Percentiles rank a stretch among this genome's conserved stretches.
phyloP scores from a whole-genome alignment of 148 eudicot species.

The Vaccinium macrocarpon region DNA sequence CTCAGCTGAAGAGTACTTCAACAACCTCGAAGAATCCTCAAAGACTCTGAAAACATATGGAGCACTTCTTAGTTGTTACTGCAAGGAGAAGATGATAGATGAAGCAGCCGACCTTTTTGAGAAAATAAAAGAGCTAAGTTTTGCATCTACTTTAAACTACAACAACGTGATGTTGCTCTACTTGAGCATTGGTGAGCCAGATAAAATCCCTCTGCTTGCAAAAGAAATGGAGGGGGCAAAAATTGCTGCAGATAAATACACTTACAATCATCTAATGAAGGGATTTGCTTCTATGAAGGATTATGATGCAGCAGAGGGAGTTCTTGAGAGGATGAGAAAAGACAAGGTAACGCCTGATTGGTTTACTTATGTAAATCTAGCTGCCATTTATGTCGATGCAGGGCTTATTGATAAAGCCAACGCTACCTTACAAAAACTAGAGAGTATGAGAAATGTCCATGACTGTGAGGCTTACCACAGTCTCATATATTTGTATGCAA shows the following conservation, averaged over 20 bases:
- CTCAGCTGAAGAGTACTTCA: slow-evolving; percentile 47
- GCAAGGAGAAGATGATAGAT: slow-evolving; percentile 41
- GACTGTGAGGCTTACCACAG: slow-evolving; percentile 32
- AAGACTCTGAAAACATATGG: slow-evolving; percentile 54
- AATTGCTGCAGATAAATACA: slow-evolving; percentile 25
- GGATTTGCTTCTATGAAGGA: slow-evolving; percentile 42
- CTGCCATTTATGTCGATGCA: slow-evolving; percentile 36
- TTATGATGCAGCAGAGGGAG: slow-evolving; percentile 42
- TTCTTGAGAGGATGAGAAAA: slow-evolving; percentile 36
- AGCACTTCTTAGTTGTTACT: slow-evolving; percentile 51
- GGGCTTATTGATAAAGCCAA: slow-evolving; percentile 37
- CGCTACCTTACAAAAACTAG: slow-evolving; percentile 32
- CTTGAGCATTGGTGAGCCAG: slow-evolving; percentile 34
- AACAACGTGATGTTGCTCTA: slow-evolving; percentile 50
- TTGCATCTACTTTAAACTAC: slow-evolving; percentile 32
- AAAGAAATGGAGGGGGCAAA: slow-evolving; percentile 48
- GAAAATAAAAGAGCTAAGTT: slow-evolving; percentile 34
- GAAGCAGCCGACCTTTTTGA: slow-evolving; percentile 44
- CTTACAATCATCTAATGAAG: slow-evolving; percentile 42
- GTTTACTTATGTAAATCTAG: slow-evolving; percentile 52
- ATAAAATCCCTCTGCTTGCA: slow-evolving; percentile 30
- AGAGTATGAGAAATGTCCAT: slow-evolving; percentile 21
- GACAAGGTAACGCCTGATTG: slow-evolving; percentile 28
- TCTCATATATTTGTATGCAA: slow-evolving; percentile 34
- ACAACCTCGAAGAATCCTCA: slow-evolving; percentile 32